Percentiles rank a stretch among this genome's conserved stretches.
These are phyloP conservation scores for Zymoseptoria brevis DNA, from an alignment of 2,329 filamentous ascomycete species.

Conservation along the genomic window DNA sequence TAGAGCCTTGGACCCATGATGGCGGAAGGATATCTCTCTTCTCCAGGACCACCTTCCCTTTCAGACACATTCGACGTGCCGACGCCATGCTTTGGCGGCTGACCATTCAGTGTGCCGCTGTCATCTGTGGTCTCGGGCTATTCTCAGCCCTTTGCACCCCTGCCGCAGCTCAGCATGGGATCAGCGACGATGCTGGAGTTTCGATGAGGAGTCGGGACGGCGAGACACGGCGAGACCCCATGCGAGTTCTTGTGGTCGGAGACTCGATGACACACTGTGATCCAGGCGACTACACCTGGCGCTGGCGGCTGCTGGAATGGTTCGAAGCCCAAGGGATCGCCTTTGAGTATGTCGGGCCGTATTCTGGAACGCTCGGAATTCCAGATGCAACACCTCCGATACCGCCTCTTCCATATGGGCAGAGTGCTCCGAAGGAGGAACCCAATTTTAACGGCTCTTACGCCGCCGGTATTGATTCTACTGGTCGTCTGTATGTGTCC, in stretches of 20 bases:
- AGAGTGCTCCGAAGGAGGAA: not conserved
- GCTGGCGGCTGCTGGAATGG: slow-evolving; percentile 36
- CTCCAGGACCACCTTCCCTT: not conserved
- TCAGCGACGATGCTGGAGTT: not conserved
- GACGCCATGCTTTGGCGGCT: not conserved
- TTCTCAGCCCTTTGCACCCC: not conserved
- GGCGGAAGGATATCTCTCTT: not conserved
- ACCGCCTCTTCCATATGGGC: not conserved
- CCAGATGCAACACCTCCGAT: not conserved
- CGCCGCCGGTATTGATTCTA: not conserved
- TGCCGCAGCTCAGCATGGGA: not conserved
- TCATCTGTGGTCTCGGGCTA: not conserved
- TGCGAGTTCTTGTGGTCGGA: slow-evolving; percentile 5
- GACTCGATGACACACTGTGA: slow-evolving; percentile 11
- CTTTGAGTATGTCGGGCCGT: slow-evolving; percentile 31
- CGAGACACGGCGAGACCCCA: not conserved
- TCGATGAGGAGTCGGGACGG: not conserved
- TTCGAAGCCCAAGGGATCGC: slow-evolving; percentile 19
- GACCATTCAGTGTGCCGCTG: not conserved
- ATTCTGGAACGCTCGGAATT: slow-evolving; percentile 25
- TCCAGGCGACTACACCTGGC: slow-evolving; percentile 37
- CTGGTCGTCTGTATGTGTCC: not conserved
- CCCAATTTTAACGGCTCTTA: not conserved
- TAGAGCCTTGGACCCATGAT: no score
- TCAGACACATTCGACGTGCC: not conserved